phyloP scores from a whole-genome alignment of 495 filamentous ascomycete genomes.

The Aspergillus haitiensis region DNA sequence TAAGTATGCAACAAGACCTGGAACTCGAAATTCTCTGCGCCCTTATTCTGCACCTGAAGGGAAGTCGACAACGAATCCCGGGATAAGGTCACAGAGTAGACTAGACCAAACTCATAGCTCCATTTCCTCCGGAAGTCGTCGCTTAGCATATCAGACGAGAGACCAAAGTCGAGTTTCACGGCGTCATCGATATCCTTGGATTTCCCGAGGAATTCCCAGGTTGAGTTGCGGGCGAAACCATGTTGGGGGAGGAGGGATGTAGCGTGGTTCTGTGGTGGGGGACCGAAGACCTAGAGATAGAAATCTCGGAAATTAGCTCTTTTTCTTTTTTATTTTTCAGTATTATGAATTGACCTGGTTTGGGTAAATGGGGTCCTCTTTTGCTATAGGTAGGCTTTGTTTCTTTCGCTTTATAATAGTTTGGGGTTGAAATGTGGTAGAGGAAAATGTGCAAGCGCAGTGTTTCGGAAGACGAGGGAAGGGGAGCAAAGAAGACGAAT shows the following conservation, averaged over 20 bases:
- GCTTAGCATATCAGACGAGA: slow-evolving; percentile 68
- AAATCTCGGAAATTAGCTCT: neutral
- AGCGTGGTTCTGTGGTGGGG: slow-evolving; percentile 67
- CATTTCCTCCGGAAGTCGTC: slow-evolving; percentile 64
- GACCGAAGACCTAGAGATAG: slow-evolving; percentile 76
- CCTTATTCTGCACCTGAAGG: slow-evolving; percentile 81
- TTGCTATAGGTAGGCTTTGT: no score
- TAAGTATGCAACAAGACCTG: slow-evolving; percentile 93
- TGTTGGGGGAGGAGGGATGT: slow-evolving; percentile 83
- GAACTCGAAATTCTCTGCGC: slow-evolving; percentile 78
- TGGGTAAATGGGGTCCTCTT: no score
- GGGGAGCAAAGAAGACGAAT: no score
- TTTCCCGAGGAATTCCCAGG: slow-evolving; percentile 64
- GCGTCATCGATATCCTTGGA: slow-evolving; percentile 56
- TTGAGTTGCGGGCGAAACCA: slow-evolving; percentile 87
- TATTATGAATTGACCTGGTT: no score
- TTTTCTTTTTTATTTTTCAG: neutral
- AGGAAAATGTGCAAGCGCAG: no score
- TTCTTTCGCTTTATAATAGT: no score
- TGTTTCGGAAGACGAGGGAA: no score
- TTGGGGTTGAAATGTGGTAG: no score
- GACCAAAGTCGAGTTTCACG: slow-evolving; percentile 93
- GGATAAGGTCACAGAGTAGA: slow-evolving; percentile 86
- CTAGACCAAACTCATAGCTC: slow-evolving; percentile 82
- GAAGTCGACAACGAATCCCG: slow-evolving; percentile 74